These are phyloP conservation scores for Nicotiana tomentosiformis DNA, from an alignment of 257 asterid genomes.

Conservation along the genomic window DNA sequence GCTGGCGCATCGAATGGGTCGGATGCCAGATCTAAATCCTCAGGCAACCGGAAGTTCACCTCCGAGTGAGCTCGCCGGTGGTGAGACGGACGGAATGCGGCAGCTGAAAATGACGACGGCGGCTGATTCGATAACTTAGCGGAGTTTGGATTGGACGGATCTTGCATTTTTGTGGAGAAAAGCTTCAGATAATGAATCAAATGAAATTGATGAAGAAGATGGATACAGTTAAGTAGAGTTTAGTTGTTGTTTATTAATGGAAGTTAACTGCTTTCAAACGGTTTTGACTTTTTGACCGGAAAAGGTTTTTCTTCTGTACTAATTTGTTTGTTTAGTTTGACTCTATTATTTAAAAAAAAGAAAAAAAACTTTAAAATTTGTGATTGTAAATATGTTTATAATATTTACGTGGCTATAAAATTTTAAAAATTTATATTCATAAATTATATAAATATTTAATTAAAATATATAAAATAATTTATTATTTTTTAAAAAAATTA, in stretches of 20 bases:
- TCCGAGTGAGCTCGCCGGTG: conserved; percentile 98
- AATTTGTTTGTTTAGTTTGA: no score
- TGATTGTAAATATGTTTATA: no score
- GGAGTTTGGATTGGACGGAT: conserved; percentile 48
- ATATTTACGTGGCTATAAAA: no score
- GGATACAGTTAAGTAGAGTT: not conserved
- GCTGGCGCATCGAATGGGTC: conserved; percentile 59
- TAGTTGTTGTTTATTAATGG: not conserved
- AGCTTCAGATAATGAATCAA: not conserved
- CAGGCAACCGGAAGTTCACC: conserved; percentile 76
- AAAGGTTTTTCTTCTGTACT: not conserved
- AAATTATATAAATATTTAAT: no score
- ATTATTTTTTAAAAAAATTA: no score
- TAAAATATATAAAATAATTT: no score
- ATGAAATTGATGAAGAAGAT: not conserved
- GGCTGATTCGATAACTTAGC: conserved; percentile 19
- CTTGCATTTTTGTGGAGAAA: conserved; percentile 54
- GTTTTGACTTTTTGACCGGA: not conserved
- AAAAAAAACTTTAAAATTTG: no score
- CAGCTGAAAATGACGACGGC: conserved; percentile 33
- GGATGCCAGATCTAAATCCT: conserved; percentile 74
- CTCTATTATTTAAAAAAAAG: no score
- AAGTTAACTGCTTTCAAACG: not conserved
- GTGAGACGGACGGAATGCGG: conserved; percentile 55
- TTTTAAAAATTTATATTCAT: no score